Conservation (phyloP, 2,329 filamentous ascomycete species). For the Penicillium corylophilum region DNA sequence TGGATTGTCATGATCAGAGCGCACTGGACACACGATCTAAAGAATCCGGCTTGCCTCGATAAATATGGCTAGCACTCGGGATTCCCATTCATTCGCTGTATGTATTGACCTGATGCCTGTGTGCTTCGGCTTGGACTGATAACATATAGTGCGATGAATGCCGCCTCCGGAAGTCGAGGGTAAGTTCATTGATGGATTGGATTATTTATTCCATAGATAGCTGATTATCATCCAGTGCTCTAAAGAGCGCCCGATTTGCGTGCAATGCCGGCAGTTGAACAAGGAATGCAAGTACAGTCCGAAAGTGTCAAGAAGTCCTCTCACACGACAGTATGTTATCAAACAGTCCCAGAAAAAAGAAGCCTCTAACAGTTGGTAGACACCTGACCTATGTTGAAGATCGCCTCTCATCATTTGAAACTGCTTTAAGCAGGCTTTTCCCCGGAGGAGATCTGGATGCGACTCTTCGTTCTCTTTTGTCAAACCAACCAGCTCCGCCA, state of each 20-base stretch:
- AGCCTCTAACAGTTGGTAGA: constrained; percentile 23
- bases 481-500: constrained; percentile 34
- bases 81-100: constrained; percentile 44
- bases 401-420: constrained; percentile 40
- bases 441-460: constrained; percentile 42
- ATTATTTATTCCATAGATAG: neutral
- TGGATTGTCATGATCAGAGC: constrained; percentile 32
- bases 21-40: constrained; percentile 26
- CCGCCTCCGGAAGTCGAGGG: constrained; percentile 41
- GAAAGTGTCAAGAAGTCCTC: constrained; percentile 42
- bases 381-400: constrained; percentile 44
- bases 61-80: constrained; percentile 42
- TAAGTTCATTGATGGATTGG: constrained; percentile 14
- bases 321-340: constrained; percentile 41
- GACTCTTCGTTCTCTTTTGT: constrained; percentile 38
- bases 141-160: constrained; percentile 40
- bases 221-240: constrained; percentile 35
- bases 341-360: constrained; percentile 5
- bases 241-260: constrained; percentile 42
- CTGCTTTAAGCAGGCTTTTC: constrained; percentile 38
- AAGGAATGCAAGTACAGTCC: constrained; percentile 45
- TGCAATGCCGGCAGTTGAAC: constrained; percentile 40
- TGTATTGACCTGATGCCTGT: constrained; percentile 14
- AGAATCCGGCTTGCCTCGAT: constrained; percentile 23
- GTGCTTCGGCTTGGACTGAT: neutral